A percentile compares a stretch with the other conserved stretches of the same genome.
Evolutionary conservation across 2,329 filamentous ascomycete species (phyloP).

Genomic region (Aspergillus pseudonomiae): DNA sequence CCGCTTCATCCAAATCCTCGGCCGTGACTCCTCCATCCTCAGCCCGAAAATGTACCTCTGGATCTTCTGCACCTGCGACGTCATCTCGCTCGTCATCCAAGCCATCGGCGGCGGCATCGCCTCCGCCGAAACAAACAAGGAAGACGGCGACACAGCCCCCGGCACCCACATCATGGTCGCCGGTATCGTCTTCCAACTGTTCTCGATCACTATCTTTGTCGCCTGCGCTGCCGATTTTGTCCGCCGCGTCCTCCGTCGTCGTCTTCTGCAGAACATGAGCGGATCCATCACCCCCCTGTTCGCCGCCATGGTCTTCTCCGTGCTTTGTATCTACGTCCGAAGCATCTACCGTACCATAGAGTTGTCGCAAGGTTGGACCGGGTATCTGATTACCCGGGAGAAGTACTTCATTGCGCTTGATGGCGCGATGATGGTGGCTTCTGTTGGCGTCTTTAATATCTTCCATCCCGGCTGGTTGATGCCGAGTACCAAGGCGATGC

Average conservation of each 20-base stretch:
- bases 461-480: conserved; percentile 49
- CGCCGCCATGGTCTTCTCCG: conserved; percentile 45
- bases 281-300: conserved; percentile 37
- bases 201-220: conserved; percentile 58
- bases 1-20: conserved; percentile 49
- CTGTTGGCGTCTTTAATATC: conserved; percentile 50
- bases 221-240: conserved; percentile 53
- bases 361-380: conserved; percentile 53
- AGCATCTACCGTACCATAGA: conserved; percentile 57
- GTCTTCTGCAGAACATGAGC: conserved; percentile 27
- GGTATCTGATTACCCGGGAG: conserved; percentile 55
- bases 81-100: conserved; percentile 59
- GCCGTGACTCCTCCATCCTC: conserved; percentile 48
- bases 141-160: conserved; percentile 49
- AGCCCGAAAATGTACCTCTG: conserved; percentile 50
- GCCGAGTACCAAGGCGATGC: conserved; percentile 24
- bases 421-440: conserved; percentile 52
- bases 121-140: conserved; percentile 46
- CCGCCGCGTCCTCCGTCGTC: conserved; percentile 34
- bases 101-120: conserved; percentile 59
- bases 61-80: conserved; percentile 57
- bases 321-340: conserved; percentile 51
- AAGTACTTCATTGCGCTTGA: conserved; percentile 55
- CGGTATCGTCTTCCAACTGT: conserved; percentile 63
- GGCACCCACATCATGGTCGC: conserved; percentile 56